Base-by-base conservation (phyloP, 2,329 filamentous ascomycete species). In the Alternaria hordeiaustralica region DNA sequence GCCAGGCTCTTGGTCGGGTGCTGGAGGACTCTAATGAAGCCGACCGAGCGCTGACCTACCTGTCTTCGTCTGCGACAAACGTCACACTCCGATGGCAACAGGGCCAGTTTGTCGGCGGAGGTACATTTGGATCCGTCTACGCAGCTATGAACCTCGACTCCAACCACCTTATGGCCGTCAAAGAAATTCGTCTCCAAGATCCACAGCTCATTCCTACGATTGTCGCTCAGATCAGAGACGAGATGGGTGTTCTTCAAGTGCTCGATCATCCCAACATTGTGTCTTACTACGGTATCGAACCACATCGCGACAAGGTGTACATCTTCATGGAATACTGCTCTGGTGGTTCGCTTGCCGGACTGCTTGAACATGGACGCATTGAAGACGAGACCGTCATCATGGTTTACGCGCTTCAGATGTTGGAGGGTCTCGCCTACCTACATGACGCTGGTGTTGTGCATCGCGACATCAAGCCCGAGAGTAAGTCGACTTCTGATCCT, bases 311-410 rank as follows among this genome's bases (percentile, higher is more conserved):
- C 84, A 96, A 97, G 77, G 96, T 99, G n/a, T 99, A 98, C 81
- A 97, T 99, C 71, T 99, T 99, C 79, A 99, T 99, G 96, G 96
- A 99, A 80, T 98, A 97, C 81, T 99, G 96, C 80, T 96, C 94
- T 5, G 95, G 96, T 55, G 96, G 96, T 20, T 98, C 95, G 15
- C 85, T 99, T 53, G 94, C 96, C 45, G 92, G 88, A 55, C 84
- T 99, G 56, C 85, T 99, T 45, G 96, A 99, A 79, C 95, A 99
- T 76, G 96, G 96, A 12, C 92, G 96, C 44, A 97, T 99, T 67
- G 96, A 97, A 82, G 96, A 98, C 76, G 96, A 99, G 79, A 96
- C 94, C 60, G 94, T 98, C 66, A 95, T 97, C 65, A 96, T 96
- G 89, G 95, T 98, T 45, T 98, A 98, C 78, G 93, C 93, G 25